phyloP scores from a whole-genome alignment of 2,329 filamentous ascomycete genomes.

The Penicillium sp. region DNA sequence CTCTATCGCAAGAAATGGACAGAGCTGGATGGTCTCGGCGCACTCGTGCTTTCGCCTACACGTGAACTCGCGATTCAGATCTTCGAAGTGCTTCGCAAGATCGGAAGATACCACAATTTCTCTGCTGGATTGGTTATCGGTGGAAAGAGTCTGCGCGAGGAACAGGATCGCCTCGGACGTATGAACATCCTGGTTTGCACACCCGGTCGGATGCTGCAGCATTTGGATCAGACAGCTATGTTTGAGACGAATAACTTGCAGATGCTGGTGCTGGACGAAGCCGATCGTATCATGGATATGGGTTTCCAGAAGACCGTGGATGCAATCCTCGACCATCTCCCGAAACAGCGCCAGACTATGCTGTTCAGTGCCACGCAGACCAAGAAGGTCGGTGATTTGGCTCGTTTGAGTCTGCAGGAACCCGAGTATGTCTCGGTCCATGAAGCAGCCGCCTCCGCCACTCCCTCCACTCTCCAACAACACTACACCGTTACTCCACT shows the following conservation, averaged over 20 bases:
- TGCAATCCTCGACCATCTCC: constrained; percentile 87
- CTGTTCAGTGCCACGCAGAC: constrained; percentile 97
- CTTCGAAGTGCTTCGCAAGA: constrained; percentile 87
- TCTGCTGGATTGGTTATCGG: constrained; percentile 92
- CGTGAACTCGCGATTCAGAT: constrained; percentile 95
- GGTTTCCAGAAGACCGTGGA: constrained; percentile 89
- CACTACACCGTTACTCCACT: constrained; percentile 86
- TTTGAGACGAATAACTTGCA: constrained; percentile 89
- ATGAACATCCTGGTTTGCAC: constrained; percentile 99
- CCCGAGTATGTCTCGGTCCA: constrained; percentile 96
- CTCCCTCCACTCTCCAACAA: constrained; percentile 80
- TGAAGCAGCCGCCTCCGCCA: constrained; percentile 74
- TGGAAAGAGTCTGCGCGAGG: constrained; percentile 83
- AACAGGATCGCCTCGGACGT: constrained; percentile 75
- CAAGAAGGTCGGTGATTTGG: constrained; percentile 87
- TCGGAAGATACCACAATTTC: constrained; percentile 84
- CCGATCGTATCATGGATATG: constrained; percentile 96
- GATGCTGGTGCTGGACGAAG: constrained; percentile 91
- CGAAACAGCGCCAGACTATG: constrained; percentile 80
- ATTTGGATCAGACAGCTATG: constrained; percentile 87
- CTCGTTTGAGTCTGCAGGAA: constrained; percentile 79
- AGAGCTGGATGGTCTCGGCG: constrained; percentile 84
- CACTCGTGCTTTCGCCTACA: constrained; percentile 89
- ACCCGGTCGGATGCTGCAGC: constrained; percentile 90
- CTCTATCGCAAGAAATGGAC: constrained; percentile 87